Conservation (phyloP, 164 flowering plant genomes). For the Tinospora cordifolia region DNA sequence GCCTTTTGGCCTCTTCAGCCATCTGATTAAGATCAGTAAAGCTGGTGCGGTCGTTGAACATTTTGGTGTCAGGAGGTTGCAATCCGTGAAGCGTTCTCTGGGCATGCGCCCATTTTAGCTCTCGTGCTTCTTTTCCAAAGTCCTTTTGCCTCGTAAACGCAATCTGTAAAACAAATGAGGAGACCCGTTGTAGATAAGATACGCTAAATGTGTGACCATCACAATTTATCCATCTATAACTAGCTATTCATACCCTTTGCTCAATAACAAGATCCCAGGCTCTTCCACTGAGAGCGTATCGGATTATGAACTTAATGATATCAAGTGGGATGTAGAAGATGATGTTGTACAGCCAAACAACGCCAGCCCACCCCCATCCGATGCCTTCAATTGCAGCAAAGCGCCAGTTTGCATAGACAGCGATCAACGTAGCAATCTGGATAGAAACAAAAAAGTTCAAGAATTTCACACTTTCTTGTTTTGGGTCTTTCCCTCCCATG, state of each 20-base stretch:
- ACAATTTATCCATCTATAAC: no score
- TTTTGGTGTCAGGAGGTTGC: constrained; percentile 70
- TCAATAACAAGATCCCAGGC: constrained; percentile 92
- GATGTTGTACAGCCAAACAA: constrained; percentile 77
- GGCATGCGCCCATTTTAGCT: constrained; percentile 92
- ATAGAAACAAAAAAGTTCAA: constrained; percentile 16
- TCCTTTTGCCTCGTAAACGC: constrained; percentile 89
- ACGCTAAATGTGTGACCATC: not conserved
- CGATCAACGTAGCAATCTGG: constrained; percentile 79
- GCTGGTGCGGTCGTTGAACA: constrained; percentile 54
- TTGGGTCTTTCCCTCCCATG: not conserved
- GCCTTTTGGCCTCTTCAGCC: constrained; percentile 94
- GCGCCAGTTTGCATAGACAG: constrained; percentile 84
- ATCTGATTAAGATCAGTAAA: constrained; percentile 77
- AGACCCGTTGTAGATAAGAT: not conserved
- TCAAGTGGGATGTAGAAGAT: constrained; percentile 76
- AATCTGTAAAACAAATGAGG: constrained; percentile 42
- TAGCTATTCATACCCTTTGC: constrained; percentile 53
- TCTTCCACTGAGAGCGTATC: constrained; percentile 66
- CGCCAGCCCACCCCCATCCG: constrained; percentile 99
- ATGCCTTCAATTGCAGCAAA: constrained; percentile 87
- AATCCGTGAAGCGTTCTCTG: constrained; percentile 88
- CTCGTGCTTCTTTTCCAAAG: constrained; percentile 81
- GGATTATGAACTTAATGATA: constrained; percentile 57
- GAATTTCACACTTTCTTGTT: no score